Base-by-base conservation (phyloP, 2,329 filamentous ascomycete genomes). In the Pezicula neosporulosa region DNA sequence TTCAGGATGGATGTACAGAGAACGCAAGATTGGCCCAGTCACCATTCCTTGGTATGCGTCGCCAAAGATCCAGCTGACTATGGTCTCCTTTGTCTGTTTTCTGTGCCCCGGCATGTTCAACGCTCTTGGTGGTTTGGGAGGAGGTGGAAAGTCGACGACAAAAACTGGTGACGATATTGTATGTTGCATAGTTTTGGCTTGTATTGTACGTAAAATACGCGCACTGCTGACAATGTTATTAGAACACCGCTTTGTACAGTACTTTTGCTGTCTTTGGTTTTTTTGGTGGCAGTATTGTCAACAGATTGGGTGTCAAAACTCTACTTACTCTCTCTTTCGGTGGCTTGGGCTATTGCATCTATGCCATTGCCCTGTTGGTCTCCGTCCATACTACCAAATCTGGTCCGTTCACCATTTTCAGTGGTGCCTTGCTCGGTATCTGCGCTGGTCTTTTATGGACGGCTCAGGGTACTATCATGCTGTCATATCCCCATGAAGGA, bases 401-500 rank as follows among this genome's bases (percentile, higher is more conserved):
- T 30, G 84, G 81, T 18, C 86, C 85, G 54, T 92, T 90, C 70
- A 83, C 85, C 65, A 82, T 88, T 61, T 91, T 92, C 60, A 82
- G 89, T 6, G 89, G 89, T 59, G 85, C 84, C 15, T 77, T 90
- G 55, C 81, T 92, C 44, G 89, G 89, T 69, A 73, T 90, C 51
- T 92, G 88, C 65, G 89, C 89, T 44, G 89, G 87, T 65, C 76
- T 93, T 37, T 76, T 94, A 36, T 94, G 89, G 89, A 86, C 86
- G 33, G 89, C 87, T 1, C 89, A 93, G 71, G 89, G 89, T 53
- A 85, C 87, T 53, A 89, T 93, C 64, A 92, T 93, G 86, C 93
- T 96, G 83, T 85, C 88, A 38, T 96, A 96, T 68, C 91, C 91
- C 2, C 76, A 81, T 18, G 92, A 96, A 71, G 70, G 82, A 33